These are phyloP conservation scores for Aspergillus ustus DNA, from an alignment of 2,329 filamentous ascomycete species.

Conservation along the genomic window DNA sequence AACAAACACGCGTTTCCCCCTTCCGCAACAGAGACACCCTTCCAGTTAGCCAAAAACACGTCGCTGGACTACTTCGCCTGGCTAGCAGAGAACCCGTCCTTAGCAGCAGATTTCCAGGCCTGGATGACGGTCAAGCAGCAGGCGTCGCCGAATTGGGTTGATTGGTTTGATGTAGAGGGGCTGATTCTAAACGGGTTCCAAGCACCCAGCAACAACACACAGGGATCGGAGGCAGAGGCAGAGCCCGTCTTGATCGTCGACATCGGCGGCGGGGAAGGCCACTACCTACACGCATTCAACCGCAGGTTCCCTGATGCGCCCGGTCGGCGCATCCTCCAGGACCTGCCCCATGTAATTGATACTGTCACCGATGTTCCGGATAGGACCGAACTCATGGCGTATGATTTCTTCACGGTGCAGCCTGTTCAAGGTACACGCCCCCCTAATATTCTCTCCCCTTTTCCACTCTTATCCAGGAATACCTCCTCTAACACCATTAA, in stretches of 20 bases:
- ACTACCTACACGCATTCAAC: neutral
- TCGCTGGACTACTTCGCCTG: constrained; percentile 23
- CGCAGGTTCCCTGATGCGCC: neutral
- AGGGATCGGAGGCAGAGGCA: neutral
- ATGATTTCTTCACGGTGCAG: constrained; percentile 31
- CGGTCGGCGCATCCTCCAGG: constrained; percentile 20
- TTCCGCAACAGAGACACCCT: neutral
- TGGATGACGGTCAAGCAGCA: constrained; percentile 23
- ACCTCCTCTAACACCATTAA: neutral
- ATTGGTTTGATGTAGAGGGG: constrained; percentile 21
- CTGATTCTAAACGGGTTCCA: constrained; percentile 7
- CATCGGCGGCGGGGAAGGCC: neutral
- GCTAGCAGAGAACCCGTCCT: constrained; percentile 20
- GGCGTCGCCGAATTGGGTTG: constrained; percentile 18
- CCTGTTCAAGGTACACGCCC: constrained; percentile 9
- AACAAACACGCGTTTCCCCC: neutral
- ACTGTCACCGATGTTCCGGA: constrained; percentile 7
- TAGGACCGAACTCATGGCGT: constrained; percentile 16
- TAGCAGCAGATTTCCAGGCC: constrained; percentile 22
- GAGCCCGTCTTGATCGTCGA: neutral
- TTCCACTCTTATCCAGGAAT: neutral
- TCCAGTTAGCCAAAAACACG: constrained; percentile 14
- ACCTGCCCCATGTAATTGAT: constrained; percentile 23
- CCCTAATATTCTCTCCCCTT: neutral
- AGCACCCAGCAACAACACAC: neutral